Percentiles rank a stretch among this genome's conserved stretches.
These are phyloP conservation scores for Comarum palustre DNA, from an alignment of 306 rosid species.

Conservation along the genomic window DNA sequence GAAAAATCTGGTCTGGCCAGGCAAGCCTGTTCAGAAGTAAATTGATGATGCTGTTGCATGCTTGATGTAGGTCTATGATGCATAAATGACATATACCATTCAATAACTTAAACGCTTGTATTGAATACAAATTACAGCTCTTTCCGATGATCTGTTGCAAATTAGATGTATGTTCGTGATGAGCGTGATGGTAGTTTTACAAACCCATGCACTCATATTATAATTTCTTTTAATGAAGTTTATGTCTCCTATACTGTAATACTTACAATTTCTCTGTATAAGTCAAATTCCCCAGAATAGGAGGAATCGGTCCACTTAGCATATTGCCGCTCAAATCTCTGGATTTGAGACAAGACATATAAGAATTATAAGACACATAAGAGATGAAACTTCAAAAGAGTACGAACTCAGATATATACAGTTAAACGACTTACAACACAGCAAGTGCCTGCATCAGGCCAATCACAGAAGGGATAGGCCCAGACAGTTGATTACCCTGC, in stretches of 20 bases:
- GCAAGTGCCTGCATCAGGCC: slow-evolving; percentile 99
- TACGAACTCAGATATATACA: slow-evolving; percentile 9
- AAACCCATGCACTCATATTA: not conserved
- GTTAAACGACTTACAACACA: slow-evolving; percentile 66
- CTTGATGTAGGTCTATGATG: not conserved
- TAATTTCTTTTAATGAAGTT: not conserved
- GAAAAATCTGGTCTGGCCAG: not conserved
- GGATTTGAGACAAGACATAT: slow-evolving; percentile 17
- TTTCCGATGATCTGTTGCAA: not conserved
- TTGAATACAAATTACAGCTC: not conserved
- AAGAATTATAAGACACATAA: slow-evolving; percentile 6
- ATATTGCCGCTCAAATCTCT: slow-evolving; percentile 88
- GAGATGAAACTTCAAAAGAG: not conserved
- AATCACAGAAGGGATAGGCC: slow-evolving; percentile 75
- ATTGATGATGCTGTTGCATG: not conserved
- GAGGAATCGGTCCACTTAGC: slow-evolving; percentile 78
- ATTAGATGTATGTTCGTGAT: not conserved
- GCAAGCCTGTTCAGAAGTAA: not conserved
- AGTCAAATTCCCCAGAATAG: slow-evolving; percentile 81
- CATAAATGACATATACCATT: not conserved
- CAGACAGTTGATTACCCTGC: slow-evolving; percentile 87
- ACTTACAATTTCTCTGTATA: slow-evolving; percentile 92
- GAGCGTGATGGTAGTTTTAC: not conserved
- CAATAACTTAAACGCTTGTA: not conserved
- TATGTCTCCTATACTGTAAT: not conserved